phyloP scores from a whole-genome alignment of 1,139 yeast genomes.

The Hemisphaericaspora xylofermentans region DNA sequence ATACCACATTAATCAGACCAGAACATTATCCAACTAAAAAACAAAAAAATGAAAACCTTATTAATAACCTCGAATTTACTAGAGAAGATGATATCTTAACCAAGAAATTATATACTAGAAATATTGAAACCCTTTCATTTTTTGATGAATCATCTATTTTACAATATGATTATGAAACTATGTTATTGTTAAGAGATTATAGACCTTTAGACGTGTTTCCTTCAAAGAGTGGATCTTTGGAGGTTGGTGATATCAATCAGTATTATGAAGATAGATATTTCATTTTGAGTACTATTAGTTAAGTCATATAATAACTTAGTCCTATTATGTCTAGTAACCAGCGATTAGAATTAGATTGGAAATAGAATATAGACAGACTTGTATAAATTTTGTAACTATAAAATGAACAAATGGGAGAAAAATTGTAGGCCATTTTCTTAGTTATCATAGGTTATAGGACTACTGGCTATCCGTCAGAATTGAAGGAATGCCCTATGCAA shows the following conservation, averaged over 20 bases:
- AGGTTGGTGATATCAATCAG: constrained; percentile 12
- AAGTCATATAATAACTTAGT: too few species aligned
- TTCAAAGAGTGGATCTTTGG: constrained; percentile 5
- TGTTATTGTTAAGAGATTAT: constrained; percentile 30
- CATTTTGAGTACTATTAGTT: constrained; percentile 9
- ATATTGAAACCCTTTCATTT: constrained; percentile 29
- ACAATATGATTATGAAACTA: constrained; percentile 27
- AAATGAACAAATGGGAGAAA: too few species aligned
- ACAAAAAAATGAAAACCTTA: not conserved
- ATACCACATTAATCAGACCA: constrained; percentile 30
- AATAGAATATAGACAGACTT: too few species aligned
- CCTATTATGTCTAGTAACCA: not conserved
- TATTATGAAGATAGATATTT: constrained; percentile 18
- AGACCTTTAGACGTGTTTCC: constrained; percentile 18
- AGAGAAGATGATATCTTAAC: constrained; percentile 26
- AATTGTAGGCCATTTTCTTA: too few species aligned
- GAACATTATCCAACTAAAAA: constrained; percentile 30
- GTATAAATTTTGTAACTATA: too few species aligned
- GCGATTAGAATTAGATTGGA: too few species aligned
- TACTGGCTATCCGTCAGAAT: too few species aligned
- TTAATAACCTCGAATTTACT: constrained; percentile 13
- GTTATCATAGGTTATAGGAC: too few species aligned
- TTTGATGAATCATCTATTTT: constrained; percentile 21
- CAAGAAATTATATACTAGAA: constrained; percentile 25
- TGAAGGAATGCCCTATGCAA: too few species aligned